Evolutionary conservation across 2,329 filamentous ascomycete genomes (phyloP).

Genomic region (Diatrype stigma): DNA sequence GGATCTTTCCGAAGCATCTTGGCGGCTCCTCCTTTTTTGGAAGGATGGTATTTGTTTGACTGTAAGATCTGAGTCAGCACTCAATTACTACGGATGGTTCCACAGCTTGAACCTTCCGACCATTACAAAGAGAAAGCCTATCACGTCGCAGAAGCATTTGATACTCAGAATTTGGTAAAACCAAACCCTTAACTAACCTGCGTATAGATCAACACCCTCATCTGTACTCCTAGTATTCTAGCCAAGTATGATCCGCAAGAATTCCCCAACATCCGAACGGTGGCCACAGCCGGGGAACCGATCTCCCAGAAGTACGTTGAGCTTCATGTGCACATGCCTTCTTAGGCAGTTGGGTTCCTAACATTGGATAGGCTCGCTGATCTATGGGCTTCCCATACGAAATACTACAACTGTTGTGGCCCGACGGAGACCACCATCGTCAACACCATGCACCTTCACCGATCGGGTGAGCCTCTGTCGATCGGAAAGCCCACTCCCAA

Average conservation of each 20-base stretch:
- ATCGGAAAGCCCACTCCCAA: constrained; percentile 55
- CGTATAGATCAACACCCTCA: constrained; percentile 45
- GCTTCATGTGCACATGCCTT: not conserved
- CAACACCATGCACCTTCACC: constrained; percentile 52
- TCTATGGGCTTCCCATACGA: constrained; percentile 45
- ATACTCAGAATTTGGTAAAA: too few species aligned
- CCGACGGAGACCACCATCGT: constrained; percentile 58
- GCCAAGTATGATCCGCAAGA: constrained; percentile 42
- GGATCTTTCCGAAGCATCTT: not conserved
- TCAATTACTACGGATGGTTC: not conserved
- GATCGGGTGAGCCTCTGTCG: constrained; percentile 40
- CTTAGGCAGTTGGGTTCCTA: too few species aligned
- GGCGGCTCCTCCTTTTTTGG: not conserved
- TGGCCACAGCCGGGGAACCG: constrained; percentile 54
- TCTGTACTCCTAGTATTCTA: constrained; percentile 52
- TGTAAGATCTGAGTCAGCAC: not conserved
- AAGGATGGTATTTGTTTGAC: not conserved
- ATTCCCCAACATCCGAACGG: constrained; percentile 47
- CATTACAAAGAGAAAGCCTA: not conserved
- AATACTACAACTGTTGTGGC: constrained; percentile 55
- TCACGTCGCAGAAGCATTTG: too few species aligned
- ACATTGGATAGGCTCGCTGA: constrained; percentile 43
- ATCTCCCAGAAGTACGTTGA: constrained; percentile 35
- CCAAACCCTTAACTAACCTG: too few species aligned
- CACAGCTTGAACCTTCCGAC: not conserved